Conservation (phyloP, 202 grass and related monocot genomes). For the Digitaria exilis region DNA sequence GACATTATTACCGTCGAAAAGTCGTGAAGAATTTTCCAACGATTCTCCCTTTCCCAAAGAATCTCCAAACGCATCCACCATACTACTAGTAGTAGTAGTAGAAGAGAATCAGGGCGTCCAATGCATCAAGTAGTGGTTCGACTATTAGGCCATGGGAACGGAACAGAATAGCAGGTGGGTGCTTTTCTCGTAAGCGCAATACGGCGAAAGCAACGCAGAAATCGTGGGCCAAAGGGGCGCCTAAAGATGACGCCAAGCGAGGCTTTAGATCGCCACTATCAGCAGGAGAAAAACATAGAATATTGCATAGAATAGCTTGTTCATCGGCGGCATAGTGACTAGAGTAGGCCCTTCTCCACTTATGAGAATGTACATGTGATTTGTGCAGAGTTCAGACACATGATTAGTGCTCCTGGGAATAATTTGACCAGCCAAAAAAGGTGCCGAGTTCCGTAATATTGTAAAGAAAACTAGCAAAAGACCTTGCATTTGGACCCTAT, state of each 20-base stretch:
- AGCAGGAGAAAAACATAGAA: background rate
- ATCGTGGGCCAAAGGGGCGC: too few species aligned
- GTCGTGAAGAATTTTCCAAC: background rate
- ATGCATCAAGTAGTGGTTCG: slow-evolving; percentile 9
- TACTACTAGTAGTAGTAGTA: background rate
- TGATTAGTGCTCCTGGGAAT: slow-evolving; percentile 35
- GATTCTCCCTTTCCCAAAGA: background rate
- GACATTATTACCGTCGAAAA: background rate
- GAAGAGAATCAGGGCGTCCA: background rate
- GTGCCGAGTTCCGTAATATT: background rate
- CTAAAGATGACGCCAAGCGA: slow-evolving; percentile 23
- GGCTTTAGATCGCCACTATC: slow-evolving; percentile 11
- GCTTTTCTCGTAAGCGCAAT: background rate
- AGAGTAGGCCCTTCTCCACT: slow-evolving; percentile 37
- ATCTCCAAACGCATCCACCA: slow-evolving; percentile 21
- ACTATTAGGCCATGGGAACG: slow-evolving; percentile 13
- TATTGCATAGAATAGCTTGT: background rate
- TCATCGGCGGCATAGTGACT: background rate
- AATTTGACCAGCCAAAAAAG: slow-evolving; percentile 32
- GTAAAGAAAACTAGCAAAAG: slow-evolving; percentile 12
- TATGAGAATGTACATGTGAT: background rate
- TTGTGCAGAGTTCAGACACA: background rate
- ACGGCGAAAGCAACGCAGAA: background rate
- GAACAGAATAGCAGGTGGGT: background rate
- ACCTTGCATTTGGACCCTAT: background rate